phyloP scores from a whole-genome alignment of 176 grass and related monocot species.

The Carex cristatella region DNA sequence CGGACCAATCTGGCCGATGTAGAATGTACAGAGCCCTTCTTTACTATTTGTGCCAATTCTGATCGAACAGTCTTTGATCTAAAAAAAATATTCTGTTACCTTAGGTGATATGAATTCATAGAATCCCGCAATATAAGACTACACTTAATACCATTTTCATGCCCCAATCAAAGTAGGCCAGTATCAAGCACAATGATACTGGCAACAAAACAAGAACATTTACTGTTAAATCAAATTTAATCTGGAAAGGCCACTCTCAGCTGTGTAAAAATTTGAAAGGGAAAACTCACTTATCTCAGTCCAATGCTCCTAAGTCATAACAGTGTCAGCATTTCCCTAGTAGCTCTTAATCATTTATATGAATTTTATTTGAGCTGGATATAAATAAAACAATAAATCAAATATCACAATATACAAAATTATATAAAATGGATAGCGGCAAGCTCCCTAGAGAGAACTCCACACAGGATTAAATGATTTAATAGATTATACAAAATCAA shows the following conservation, averaged over 20 bases:
- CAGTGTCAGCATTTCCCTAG: not conserved
- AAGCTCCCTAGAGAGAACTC: not conserved
- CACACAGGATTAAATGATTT: not conserved
- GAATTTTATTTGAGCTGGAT: not conserved
- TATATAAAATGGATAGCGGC: not conserved
- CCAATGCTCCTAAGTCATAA: not conserved
- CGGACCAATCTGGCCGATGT: no score
- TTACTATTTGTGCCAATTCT: no score
- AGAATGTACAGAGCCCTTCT: no score
- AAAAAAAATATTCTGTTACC: no score
- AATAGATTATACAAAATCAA: slow-evolving; percentile 7
- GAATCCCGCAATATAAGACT: no score
- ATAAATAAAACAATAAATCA: not conserved
- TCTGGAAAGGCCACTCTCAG: not conserved
- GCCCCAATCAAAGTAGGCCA: no score
- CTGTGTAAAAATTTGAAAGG: not conserved
- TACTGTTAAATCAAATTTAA: not conserved
- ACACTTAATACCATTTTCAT: no score
- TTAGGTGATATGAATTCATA: no score
- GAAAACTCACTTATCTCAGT: not conserved
- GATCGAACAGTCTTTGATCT: no score
- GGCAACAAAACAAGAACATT: not conserved
- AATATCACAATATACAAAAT: not conserved
- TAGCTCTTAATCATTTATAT: not conserved
- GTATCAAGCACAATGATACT: no score